A percentile compares a stretch with the other conserved stretches of the same genome.
phyloP scores from a whole-genome alignment of 768 basidiomycete species.

The Mycena epipterygia region DNA sequence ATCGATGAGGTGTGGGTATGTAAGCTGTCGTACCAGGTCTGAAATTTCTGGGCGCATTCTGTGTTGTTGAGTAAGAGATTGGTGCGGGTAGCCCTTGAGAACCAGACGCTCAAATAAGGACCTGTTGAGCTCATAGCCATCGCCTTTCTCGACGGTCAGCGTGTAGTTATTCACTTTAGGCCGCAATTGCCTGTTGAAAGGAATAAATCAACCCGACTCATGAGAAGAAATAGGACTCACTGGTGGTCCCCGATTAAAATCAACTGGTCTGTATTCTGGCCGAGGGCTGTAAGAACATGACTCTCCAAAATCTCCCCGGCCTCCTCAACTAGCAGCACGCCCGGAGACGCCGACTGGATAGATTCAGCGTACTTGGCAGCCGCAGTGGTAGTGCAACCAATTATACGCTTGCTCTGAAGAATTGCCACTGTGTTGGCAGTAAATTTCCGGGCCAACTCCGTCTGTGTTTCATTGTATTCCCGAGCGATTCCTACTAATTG shows the following conservation, averaged over 20 bases:
- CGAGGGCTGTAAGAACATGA: slow-evolving; percentile 72
- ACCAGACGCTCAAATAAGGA: slow-evolving; percentile 80
- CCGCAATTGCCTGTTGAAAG: slow-evolving; percentile 68
- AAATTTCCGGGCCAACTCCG: slow-evolving; percentile 52
- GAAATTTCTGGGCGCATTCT: slow-evolving; percentile 85
- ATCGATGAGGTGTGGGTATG: slow-evolving; percentile 74
- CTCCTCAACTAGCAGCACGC: slow-evolving; percentile 72
- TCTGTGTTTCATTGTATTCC: slow-evolving; percentile 57
- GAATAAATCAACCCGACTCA: background rate
- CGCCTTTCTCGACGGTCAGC: slow-evolving; percentile 76
- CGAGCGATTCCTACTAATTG: slow-evolving; percentile 49
- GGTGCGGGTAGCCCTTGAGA: slow-evolving; percentile 71
- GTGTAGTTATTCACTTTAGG: slow-evolving; percentile 78
- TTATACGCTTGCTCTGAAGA: slow-evolving; percentile 64
- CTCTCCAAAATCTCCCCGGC: slow-evolving; percentile 81
- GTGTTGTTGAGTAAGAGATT: slow-evolving; percentile 69
- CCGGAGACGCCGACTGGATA: slow-evolving; percentile 61
- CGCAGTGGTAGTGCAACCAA: slow-evolving; percentile 78
- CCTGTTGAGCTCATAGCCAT: slow-evolving; percentile 75
- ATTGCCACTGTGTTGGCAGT: slow-evolving; percentile 47
- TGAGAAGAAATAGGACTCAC: slow-evolving; percentile 50
- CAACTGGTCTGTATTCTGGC: slow-evolving; percentile 59
- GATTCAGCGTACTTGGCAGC: slow-evolving; percentile 70
- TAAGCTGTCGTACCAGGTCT: slow-evolving; percentile 67
- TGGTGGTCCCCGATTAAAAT: slow-evolving; percentile 82